These are phyloP conservation scores for Kitagawia praeruptora DNA, from an alignment of 129 eudicot species.

Conservation along the genomic window DNA sequence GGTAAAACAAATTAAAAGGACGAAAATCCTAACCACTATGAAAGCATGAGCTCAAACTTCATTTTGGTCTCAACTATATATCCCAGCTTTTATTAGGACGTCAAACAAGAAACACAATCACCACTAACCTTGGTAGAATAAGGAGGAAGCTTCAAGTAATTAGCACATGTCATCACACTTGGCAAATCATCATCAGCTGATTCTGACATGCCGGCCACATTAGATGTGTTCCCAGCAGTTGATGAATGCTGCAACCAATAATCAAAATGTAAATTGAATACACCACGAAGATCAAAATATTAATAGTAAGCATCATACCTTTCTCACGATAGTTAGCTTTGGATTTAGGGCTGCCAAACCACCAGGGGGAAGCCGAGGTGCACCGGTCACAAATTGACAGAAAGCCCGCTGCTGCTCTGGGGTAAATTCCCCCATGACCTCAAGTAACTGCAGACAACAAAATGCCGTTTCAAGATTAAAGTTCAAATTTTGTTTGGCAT, in stretches of 20 bases:
- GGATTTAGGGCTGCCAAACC: constrained; percentile 89
- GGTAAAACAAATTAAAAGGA: not conserved
- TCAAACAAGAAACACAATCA: not conserved
- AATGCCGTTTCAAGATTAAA: not conserved
- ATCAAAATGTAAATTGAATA: not conserved
- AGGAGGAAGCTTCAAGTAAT: constrained; percentile 97
- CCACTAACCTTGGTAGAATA: constrained; percentile 78
- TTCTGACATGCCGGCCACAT: constrained; percentile 60
- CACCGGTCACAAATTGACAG: constrained; percentile 90
- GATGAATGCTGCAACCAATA: constrained; percentile 8
- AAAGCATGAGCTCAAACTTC: not conserved
- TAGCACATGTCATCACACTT: constrained; percentile 99
- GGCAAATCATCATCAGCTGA: constrained; percentile 92
- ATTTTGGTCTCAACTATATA: not conserved
- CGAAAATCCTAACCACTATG: not conserved
- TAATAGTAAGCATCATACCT: constrained; percentile 36
- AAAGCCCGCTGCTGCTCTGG: constrained; percentile 70
- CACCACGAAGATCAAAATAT: not conserved
- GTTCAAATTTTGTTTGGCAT: not conserved
- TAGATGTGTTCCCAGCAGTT: constrained; percentile 29
- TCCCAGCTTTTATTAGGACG: not conserved
- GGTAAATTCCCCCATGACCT: constrained; percentile 88
- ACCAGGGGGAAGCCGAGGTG: constrained; percentile 90
- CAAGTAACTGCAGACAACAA: constrained; percentile 52
- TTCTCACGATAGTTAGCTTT: constrained; percentile 86